phyloP scores from a whole-genome alignment of 352 stramenopile species.

The Phytophthora pisi region DNA sequence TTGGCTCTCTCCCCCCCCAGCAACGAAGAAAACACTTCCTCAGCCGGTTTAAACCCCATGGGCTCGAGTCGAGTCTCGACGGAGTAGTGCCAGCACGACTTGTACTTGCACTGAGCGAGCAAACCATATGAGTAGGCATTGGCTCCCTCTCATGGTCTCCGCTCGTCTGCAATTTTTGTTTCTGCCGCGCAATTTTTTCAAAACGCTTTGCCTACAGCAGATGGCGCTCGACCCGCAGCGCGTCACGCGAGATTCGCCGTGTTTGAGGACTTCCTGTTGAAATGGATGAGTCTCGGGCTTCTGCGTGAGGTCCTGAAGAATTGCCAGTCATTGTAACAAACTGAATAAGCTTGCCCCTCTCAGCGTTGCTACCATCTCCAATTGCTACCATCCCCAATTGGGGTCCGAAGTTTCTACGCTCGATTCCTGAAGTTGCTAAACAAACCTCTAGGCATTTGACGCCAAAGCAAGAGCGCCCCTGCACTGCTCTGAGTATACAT shows the following conservation, averaged over 20 bases:
- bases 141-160: conserved; percentile 14
- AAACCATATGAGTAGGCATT: conserved; percentile 14
- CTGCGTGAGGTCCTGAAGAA: conserved; percentile 3
- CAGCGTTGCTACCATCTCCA: not conserved
- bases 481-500: not conserved
- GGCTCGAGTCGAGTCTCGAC: too few species aligned
- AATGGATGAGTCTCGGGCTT: not conserved
- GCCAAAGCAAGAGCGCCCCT: not conserved
- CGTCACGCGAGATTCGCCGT: conserved; percentile 18
- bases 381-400: not conserved
- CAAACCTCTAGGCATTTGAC: not conserved
- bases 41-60: too few species aligned
- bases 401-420: not conserved
- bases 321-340: not conserved
- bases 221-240: conserved; percentile 14
- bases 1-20: not conserved
- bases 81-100: not conserved
- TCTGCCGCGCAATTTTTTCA: conserved; percentile 17
- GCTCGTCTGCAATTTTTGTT: conserved; percentile 11
- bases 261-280: conserved; percentile 16
- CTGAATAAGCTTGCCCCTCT: not conserved
- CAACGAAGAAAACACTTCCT: not conserved
- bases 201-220: conserved; percentile 16
- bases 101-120: not conserved
- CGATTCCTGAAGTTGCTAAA: not conserved